Evolutionary conservation across 148 eudicot species (phyloP), one percentile per base, ranked within the genome.

Genomic region (Tetragonia tetragonoides): DNA sequence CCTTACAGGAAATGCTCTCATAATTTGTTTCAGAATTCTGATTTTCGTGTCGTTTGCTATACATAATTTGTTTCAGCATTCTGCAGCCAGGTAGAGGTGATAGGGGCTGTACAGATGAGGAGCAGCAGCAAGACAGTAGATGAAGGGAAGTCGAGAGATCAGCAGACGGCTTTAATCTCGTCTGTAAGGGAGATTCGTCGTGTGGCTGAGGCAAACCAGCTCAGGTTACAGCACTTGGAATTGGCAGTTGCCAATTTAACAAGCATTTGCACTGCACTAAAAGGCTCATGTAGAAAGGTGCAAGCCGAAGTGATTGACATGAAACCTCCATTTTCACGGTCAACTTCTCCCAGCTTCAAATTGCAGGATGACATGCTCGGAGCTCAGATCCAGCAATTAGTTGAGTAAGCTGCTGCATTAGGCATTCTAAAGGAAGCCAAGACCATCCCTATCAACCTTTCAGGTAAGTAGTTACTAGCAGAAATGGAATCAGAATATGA

Each of bases 221-320:
- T 76, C 2, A 83, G 79, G 40, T 70, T 85, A 10, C 85, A 77
- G 46, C 77, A 71, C 0, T 17, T 85, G 69, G 87, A 85, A 47
- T 20, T 82, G 3, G 81, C 87, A 6, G 66, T 85, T 49, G 81
- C 81, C 1, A 78, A 82, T 53, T 66, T 85, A 67, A 85, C 87
- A 9, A 73, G 49, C 66, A 80, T 82, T 37, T 85, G 85, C 75
- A 74, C 14, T 5, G 77, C 73, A 42, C 75, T 85, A 12, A 64
- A 23, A 7, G 79, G 70, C 38, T 69, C 78, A 23, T 9, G 11
- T 16, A 38, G 72, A 56, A 73, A 72, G 59, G 78, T 47, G 1
- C 39, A 76, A 54, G 56, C 77, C 2, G 69, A 73, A 59, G 68
- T 24, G 14, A 61, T 53, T 64, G 78, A 78, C 42, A 59, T 69